These are phyloP conservation scores for Usnea hakonensis DNA, from an alignment of 495 filamentous ascomycete species.

Conservation along the genomic window DNA sequence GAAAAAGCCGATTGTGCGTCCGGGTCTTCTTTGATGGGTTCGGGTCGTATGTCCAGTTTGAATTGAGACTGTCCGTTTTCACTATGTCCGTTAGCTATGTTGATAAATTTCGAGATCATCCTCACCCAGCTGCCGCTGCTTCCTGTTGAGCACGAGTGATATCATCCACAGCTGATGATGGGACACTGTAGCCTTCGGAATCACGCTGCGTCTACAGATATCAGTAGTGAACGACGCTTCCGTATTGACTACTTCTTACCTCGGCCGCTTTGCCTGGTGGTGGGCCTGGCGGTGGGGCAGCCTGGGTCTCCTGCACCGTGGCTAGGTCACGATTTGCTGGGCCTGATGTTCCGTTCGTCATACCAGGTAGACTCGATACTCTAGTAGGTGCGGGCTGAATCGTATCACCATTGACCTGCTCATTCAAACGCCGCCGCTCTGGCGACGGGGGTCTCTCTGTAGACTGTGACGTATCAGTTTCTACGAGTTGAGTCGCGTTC, in stretches of 20 bases:
- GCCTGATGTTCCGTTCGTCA: slow-evolving; percentile 27
- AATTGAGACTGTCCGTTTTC: slow-evolving; percentile 64
- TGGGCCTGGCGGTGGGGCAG: slow-evolving; percentile 20
- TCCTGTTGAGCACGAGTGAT: slow-evolving; percentile 78
- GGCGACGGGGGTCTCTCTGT: slow-evolving; percentile 11
- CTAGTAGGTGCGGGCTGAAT: slow-evolving; percentile 24
- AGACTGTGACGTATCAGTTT: slow-evolving; percentile 5
- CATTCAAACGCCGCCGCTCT: slow-evolving; percentile 25
- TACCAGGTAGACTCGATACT: slow-evolving; percentile 24
- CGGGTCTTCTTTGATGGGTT: slow-evolving; percentile 85
- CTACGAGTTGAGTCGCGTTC: neutral
- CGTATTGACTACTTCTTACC: neutral
- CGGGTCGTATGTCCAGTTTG: slow-evolving; percentile 86
- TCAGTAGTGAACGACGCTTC: slow-evolving; percentile 8
- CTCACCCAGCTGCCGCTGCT: slow-evolving; percentile 50
- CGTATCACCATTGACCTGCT: slow-evolving; percentile 23
- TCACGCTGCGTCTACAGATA: slow-evolving; percentile 41
- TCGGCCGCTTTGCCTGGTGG: slow-evolving; percentile 20
- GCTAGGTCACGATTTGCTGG: slow-evolving; percentile 13
- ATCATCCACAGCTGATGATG: slow-evolving; percentile 61
- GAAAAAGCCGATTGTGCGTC: slow-evolving; percentile 84
- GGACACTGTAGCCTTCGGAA: slow-evolving; percentile 60
- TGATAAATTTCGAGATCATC: neutral
- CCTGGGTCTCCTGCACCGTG: slow-evolving; percentile 28
- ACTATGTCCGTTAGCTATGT: slow-evolving; percentile 20